phyloP scores from a whole-genome alignment of 495 filamentous ascomycete genomes.

The Penicillium maclennaniae region DNA sequence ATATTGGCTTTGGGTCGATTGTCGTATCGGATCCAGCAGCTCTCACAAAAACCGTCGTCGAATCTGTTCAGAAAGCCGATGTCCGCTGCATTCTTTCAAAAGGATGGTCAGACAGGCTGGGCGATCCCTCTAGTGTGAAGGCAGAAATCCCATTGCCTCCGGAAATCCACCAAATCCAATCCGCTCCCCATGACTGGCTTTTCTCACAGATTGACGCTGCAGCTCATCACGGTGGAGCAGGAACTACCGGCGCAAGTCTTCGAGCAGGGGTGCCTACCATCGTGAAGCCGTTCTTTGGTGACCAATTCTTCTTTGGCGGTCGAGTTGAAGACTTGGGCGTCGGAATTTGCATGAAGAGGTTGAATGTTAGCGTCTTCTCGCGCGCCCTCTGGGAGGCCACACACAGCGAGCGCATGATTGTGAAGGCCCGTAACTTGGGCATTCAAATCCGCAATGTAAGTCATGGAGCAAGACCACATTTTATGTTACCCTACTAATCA shows the following conservation, averaged over 20 bases:
- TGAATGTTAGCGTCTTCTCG: slow-evolving; percentile 78
- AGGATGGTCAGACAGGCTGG: slow-evolving; percentile 95
- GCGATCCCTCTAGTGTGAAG: slow-evolving; percentile 52
- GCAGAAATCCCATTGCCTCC: slow-evolving; percentile 70
- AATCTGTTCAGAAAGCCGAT: slow-evolving; percentile 86
- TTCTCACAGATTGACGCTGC: slow-evolving; percentile 93
- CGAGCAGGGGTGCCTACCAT: slow-evolving; percentile 91
- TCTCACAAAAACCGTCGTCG: slow-evolving; percentile 83
- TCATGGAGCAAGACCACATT: neutral
- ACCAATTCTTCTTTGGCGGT: slow-evolving; percentile 92
- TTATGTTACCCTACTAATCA: neutral
- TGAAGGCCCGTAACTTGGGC: slow-evolving; percentile 75
- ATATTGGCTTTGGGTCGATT: slow-evolving; percentile 95
- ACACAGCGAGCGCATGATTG: slow-evolving; percentile 81
- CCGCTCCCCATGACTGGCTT: slow-evolving; percentile 94
- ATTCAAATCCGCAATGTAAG: slow-evolving; percentile 81
- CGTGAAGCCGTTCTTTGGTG: slow-evolving; percentile 94
- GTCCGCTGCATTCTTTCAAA: slow-evolving; percentile 95
- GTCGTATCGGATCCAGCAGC: slow-evolving; percentile 88
- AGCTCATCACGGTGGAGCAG: slow-evolving; percentile 90
- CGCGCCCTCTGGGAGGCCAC: slow-evolving; percentile 90
- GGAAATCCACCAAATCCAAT: slow-evolving; percentile 81
- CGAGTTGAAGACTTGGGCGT: slow-evolving; percentile 91
- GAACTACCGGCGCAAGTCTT: slow-evolving; percentile 91
- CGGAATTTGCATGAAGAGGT: slow-evolving; percentile 81